Percentiles rank a stretch among this genome's conserved stretches.
These are phyloP conservation scores for Sugiyamaella neomexicana DNA, from an alignment of 1,139 yeast genomes.

Conservation along the genomic window DNA sequence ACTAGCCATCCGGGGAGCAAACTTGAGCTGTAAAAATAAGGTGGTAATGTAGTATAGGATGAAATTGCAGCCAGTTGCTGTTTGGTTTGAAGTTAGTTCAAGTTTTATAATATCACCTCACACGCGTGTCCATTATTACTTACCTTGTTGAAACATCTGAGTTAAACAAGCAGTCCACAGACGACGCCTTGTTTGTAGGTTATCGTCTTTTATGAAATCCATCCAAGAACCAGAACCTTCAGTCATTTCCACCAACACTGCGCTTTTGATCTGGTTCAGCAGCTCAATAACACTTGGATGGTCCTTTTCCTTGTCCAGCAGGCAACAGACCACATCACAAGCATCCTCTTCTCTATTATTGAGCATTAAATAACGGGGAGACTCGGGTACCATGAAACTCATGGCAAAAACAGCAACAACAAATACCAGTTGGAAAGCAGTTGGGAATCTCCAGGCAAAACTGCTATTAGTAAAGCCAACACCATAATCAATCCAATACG, in stretches of 20 bases:
- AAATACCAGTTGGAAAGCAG: slow-evolving; percentile 32
- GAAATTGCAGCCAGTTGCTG: slow-evolving; percentile 61
- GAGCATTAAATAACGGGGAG: slow-evolving; percentile 60
- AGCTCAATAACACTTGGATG: slow-evolving; percentile 18
- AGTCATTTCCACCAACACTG: slow-evolving; percentile 18
- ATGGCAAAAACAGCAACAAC: slow-evolving; percentile 20
- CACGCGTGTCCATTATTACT: slow-evolving; percentile 1
- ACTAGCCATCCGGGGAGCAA: slow-evolving; percentile 53
- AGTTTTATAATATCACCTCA: too few relatives aligned
- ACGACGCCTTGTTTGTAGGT: slow-evolving; percentile 21
- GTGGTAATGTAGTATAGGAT: slow-evolving; percentile 47
- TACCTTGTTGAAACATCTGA: slow-evolving; percentile 43
- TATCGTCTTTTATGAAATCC: slow-evolving; percentile 21
- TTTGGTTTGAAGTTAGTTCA: too few relatives aligned
- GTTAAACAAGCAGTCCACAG: slow-evolving; percentile 22
- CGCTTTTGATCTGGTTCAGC: slow-evolving; percentile 19
- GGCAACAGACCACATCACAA: slow-evolving; percentile 16
- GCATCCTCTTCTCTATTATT: slow-evolving; percentile 22
- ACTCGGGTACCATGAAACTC: slow-evolving; percentile 55
- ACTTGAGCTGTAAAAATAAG: slow-evolving; percentile 48
- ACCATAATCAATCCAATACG: slow-evolving; percentile 69
- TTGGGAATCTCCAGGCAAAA: slow-evolving; percentile 56
- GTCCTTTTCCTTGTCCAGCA: slow-evolving; percentile 12
- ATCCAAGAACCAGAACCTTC: slow-evolving; percentile 24
- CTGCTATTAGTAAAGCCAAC: slow-evolving; percentile 35